Evolutionary conservation across 2,329 filamentous ascomycete species (phyloP).

Genomic region (Sporothrix euskadiensis): DNA sequence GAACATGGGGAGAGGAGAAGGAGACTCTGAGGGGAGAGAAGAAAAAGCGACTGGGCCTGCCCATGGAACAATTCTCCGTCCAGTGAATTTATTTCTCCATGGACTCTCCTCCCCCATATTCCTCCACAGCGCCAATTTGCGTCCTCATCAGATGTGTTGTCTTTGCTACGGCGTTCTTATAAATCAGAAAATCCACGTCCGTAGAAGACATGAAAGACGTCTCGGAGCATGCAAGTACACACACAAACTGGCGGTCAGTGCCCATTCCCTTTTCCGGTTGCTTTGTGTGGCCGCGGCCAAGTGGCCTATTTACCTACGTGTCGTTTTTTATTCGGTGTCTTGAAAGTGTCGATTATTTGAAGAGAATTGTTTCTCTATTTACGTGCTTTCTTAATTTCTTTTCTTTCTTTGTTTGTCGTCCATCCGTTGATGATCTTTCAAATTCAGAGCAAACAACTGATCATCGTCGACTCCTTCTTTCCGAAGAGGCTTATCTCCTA

Average conservation of each 20-base stretch:
- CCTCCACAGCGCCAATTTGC: background rate
- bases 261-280: background rate
- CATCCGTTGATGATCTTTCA: background rate
- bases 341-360: background rate
- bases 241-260: slow-evolving; percentile 14
- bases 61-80: background rate
- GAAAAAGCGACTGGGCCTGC: background rate
- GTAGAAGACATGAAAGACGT: background rate
- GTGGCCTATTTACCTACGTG: background rate
- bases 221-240: background rate
- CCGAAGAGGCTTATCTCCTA: background rate
- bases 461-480: background rate
- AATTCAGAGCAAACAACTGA: background rate
- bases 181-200: background rate
- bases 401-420: background rate
- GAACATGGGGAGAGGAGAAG: background rate
- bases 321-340: slow-evolving; percentile 10
- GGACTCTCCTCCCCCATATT: background rate
- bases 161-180: background rate
- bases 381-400: too few species aligned
- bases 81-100: background rate
- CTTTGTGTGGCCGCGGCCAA: background rate
- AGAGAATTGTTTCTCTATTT: background rate
- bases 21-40: background rate
- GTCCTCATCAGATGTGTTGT: background rate